Conservation (phyloP, 2,329 filamentous ascomycete genomes). For the Aureobasidium uvarum region DNA sequence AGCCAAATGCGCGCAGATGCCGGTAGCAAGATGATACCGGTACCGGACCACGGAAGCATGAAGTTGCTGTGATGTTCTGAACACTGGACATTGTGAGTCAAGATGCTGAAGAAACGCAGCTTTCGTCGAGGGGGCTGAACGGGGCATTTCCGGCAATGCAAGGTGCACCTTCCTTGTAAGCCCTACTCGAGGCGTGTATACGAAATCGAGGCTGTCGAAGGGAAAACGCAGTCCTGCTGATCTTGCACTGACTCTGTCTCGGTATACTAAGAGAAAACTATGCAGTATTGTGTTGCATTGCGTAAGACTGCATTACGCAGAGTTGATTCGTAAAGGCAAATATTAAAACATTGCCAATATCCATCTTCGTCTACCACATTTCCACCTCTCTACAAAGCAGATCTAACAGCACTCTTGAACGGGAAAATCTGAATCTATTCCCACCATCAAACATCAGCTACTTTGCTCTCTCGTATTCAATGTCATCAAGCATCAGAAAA, state of each 20-base stretch:
- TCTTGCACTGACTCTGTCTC: no score
- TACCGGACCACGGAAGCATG: not conserved
- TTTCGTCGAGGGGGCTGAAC: not conserved
- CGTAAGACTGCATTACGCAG: no score
- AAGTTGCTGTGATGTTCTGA: not conserved
- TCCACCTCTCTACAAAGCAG: conserved; percentile 13
- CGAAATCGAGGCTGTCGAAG: not conserved
- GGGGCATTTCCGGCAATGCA: not conserved
- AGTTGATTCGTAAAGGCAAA: not conserved
- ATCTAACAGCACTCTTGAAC: conserved; percentile 49
- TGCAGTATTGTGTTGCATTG: no score
- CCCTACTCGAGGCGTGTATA: not conserved
- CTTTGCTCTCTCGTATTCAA: not conserved
- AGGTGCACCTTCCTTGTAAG: not conserved
- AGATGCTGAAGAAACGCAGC: not conserved
- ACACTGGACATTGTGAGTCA: no score
- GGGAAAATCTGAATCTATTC: conserved; percentile 46
- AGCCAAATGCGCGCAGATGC: not conserved
- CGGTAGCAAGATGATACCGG: not conserved
- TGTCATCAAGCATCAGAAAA: not conserved
- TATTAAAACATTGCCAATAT: not conserved
- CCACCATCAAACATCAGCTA: not conserved
- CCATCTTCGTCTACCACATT: no score
- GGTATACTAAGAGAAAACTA: no score
- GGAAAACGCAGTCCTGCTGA: no score